Evolutionary conservation across 106 monocot species (phyloP).

Genomic region (Narthecium ossifragum): DNA sequence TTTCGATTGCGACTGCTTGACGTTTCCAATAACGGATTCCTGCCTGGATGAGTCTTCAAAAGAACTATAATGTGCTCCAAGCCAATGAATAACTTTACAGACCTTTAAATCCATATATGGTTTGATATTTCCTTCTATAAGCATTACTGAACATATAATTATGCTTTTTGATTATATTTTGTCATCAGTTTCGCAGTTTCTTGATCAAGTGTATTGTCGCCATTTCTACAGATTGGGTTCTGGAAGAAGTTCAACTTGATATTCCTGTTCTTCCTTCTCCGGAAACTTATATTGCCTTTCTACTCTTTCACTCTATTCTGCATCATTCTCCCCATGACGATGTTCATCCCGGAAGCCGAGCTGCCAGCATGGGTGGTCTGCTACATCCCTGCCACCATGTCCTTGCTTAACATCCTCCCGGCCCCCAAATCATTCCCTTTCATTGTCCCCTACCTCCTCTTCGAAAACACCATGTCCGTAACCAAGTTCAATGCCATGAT

Average conservation of each 20-base stretch:
- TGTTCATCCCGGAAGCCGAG: constrained; percentile 83
- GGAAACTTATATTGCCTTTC: constrained; percentile 78
- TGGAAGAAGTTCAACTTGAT: constrained; percentile 93
- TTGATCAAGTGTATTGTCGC: background rate
- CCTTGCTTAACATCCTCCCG: constrained; percentile 89
- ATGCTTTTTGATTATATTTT: too few relatives aligned
- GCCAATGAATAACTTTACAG: too few relatives aligned
- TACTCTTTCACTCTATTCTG: constrained; percentile 93
- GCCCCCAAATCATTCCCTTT: constrained; percentile 79
- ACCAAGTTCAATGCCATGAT: constrained; percentile 99
- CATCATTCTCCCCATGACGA: constrained; percentile 85
- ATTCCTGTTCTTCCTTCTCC: constrained; percentile 85
- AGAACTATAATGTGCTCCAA: too few relatives aligned
- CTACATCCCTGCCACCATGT: constrained; percentile 74
- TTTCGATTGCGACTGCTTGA: too few relatives aligned
- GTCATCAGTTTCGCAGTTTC: too few relatives aligned
- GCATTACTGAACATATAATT: too few relatives aligned
- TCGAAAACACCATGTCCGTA: constrained; percentile 98
- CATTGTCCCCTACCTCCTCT: constrained; percentile 86
- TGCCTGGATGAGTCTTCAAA: too few relatives aligned
- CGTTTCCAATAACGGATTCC: too few relatives aligned
- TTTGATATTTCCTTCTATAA: too few relatives aligned
- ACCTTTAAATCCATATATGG: too few relatives aligned
- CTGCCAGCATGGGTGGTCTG: constrained; percentile 85
- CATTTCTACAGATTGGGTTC: constrained; percentile 59